phyloP scores from a whole-genome alignment of 768 basidiomycete species.

The Collybiopsis confluens region DNA sequence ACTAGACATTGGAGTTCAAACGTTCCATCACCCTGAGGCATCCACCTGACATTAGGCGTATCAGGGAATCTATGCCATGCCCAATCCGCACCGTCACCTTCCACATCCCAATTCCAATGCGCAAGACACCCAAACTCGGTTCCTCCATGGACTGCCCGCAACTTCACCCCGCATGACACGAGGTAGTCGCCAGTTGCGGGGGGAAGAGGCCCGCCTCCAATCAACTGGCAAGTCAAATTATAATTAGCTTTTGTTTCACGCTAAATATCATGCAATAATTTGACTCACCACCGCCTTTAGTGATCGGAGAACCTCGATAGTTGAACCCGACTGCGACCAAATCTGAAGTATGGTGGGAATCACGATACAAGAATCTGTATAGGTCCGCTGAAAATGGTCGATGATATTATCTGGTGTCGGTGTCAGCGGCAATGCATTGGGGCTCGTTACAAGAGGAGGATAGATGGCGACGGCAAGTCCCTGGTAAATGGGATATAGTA shows the following conservation, averaged over 20 bases:
- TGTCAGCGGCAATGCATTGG: conserved; percentile 21
- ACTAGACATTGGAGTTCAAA: conserved; percentile 38
- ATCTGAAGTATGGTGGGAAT: conserved; percentile 28
- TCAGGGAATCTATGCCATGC: conserved; percentile 27
- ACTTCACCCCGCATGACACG: conserved; percentile 28
- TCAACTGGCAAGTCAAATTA: not conserved
- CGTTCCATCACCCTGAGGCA: conserved; percentile 29
- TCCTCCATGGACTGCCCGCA: conserved; percentile 29
- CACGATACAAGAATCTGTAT: conserved; percentile 18
- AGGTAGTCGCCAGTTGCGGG: conserved; percentile 30
- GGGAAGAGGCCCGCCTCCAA: conserved; percentile 31
- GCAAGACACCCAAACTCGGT: conserved; percentile 28
- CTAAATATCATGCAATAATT: not conserved
- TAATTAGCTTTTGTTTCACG: not conserved
- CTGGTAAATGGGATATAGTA: conserved; percentile 21
- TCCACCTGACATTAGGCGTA: conserved; percentile 27
- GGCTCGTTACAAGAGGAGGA: conserved; percentile 20
- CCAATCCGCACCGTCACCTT: conserved; percentile 17
- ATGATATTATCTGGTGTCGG: conserved; percentile 32
- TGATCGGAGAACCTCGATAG: conserved; percentile 19
- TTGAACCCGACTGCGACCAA: conserved; percentile 22
- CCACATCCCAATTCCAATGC: conserved; percentile 6
- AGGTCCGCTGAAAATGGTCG: conserved; percentile 16
- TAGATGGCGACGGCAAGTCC: conserved; percentile 17
- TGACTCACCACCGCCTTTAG: conserved; percentile 25